Evolutionary conservation across 1,284 basidiomycete species (phyloP).

Genomic region (Bjerkandera adusta): DNA sequence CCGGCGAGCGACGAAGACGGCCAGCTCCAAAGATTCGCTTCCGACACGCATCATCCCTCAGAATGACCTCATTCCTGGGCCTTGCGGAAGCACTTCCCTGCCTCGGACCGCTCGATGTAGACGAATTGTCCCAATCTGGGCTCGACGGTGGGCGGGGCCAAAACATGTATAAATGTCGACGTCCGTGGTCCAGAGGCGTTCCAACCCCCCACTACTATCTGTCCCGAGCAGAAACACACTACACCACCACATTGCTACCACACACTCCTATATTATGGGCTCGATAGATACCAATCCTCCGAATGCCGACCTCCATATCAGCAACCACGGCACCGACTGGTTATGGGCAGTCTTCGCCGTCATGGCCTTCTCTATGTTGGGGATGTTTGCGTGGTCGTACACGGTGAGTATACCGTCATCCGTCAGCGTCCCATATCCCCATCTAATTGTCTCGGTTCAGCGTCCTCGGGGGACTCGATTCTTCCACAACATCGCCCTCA

Average conservation of each 20-base stretch:
- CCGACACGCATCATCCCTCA: too few relatives aligned
- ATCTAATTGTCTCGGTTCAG: too few relatives aligned
- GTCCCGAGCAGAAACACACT: background rate
- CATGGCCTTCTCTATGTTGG: constrained; percentile 31
- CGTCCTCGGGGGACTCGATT: constrained; percentile 35
- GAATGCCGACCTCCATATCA: constrained; percentile 31
- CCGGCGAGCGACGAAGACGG: too few relatives aligned
- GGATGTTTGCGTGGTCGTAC: constrained; percentile 9
- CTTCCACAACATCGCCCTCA: constrained; percentile 41
- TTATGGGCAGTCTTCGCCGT: constrained; percentile 49
- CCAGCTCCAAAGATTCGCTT: too few relatives aligned
- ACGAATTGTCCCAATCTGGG: too few relatives aligned
- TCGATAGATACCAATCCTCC: constrained; percentile 27
- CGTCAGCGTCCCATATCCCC: background rate
- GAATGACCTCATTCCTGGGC: too few relatives aligned
- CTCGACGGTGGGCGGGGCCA: too few relatives aligned
- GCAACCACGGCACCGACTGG: constrained; percentile 40
- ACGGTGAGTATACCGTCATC: constrained; percentile 1
- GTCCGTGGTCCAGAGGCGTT: background rate
- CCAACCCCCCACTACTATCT: background rate
- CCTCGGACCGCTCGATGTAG: too few relatives aligned
- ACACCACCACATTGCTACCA: background rate
- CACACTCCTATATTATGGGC: background rate
- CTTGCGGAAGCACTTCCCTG: too few relatives aligned
- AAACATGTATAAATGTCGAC: too few relatives aligned